These are phyloP conservation scores for Septoria linicola DNA, from an alignment of 2,329 filamentous ascomycete species.

Conservation along the genomic window DNA sequence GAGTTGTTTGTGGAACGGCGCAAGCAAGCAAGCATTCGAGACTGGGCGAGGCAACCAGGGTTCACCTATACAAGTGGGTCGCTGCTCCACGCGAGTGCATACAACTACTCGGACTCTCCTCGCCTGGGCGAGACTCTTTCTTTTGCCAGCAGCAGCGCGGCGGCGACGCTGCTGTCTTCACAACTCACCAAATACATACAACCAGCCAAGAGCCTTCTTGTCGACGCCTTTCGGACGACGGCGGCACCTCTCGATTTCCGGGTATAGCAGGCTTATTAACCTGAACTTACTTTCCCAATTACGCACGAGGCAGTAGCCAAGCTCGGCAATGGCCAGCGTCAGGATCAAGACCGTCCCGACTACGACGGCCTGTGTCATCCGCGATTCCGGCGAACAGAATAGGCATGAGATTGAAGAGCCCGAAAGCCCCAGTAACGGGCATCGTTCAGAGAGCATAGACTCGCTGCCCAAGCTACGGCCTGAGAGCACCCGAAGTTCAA, in stretches of 20 bases:
- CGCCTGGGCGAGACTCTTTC: neutral
- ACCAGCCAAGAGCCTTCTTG: neutral
- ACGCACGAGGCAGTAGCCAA: neutral
- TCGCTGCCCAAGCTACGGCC: slow-evolving; percentile 27
- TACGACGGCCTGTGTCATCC: slow-evolving; percentile 1
- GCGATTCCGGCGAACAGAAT: slow-evolving; percentile 3
- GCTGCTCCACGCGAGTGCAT: neutral
- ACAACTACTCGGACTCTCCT: neutral
- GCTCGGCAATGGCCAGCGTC: slow-evolving; percentile 10
- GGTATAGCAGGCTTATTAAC: neutral
- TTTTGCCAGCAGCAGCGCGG: neutral
- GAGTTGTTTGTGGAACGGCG: neutral
- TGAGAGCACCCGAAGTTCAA: slow-evolving; percentile 34
- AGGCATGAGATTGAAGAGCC: slow-evolving; percentile 8
- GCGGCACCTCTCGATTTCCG: neutral
- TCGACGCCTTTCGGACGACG: neutral
- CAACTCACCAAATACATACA: neutral
- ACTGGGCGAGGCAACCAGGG: no score
- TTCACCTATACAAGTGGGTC: no score
- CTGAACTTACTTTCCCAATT: neutral
- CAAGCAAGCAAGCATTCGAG: neutral
- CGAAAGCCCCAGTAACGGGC: slow-evolving; percentile 13
- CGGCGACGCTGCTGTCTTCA: slow-evolving; percentile 3
- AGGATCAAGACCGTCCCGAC: slow-evolving; percentile 13
- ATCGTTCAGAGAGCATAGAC: slow-evolving; percentile 6